Base-by-base conservation (phyloP, 768 basidiomycete species). In the Termitomyces sp. region DNA sequence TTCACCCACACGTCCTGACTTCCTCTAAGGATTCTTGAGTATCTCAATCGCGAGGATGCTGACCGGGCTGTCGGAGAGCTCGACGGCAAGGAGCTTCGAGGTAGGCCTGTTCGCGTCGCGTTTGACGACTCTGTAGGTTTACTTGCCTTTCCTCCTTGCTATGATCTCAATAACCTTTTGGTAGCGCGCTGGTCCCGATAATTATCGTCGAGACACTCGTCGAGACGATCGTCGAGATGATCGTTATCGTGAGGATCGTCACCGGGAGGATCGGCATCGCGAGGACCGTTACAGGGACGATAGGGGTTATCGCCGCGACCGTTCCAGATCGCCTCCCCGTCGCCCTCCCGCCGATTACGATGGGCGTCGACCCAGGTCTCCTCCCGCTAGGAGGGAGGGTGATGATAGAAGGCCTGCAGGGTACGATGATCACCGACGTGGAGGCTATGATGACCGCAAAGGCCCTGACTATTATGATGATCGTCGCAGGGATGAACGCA, bases 41-140 rank as follows among this genome's bases (percentile, higher is more conserved):
- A 93, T 72, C 76, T 90, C 9, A 86, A 84, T 50, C 80, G 90
- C 55, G 90, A 91, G 6, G 96, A 98, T 64, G 94, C 94, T 46
- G 94, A 98, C 41, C 87, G 90, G 61, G 96, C 96, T n/a, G 84
- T 94, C 64, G 89, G 85, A 68, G 87, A 89, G 34, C 77, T 98
- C 37, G 88, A 92, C 64, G 87, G 88, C 60, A 90, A 84, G 63
- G 94, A 97, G 63, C 85, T 97, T 46, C 90, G 93, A 63, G 93
- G 93, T 58, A 78, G 86, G 53, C 79, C 82, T 49, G 90, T 94
- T 54, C 85, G 86, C 56, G 88, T 96, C 29, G 77, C 80, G 31
- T 66, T 82, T 34, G 83, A 87, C 48, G 84, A 87, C 37, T 78
- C 77, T 60, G 87, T 89, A 65, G 43, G 83, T 60, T 20, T 53